Conservation (phyloP, 345 rosid species). For the Eucalyptus regnans region DNA sequence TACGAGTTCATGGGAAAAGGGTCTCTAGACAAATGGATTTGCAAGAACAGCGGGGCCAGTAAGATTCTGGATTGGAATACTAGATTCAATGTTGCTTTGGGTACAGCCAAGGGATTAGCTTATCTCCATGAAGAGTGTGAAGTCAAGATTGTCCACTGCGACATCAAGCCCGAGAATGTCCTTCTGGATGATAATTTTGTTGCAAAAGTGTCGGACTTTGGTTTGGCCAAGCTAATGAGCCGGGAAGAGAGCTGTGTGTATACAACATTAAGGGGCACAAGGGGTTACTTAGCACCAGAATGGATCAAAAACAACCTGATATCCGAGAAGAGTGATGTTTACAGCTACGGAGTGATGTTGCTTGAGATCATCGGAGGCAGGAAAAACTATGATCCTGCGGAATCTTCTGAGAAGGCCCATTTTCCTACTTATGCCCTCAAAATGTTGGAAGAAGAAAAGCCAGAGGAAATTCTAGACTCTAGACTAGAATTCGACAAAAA, state of each 20-base stretch:
- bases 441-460: constrained; percentile 26
- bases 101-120: constrained; percentile 29
- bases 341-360: constrained; percentile 34
- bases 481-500: constrained; percentile 4
- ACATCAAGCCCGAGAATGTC: constrained; percentile 32
- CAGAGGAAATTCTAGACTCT: constrained; percentile 18
- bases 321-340: constrained; percentile 38
- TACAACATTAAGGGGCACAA: constrained; percentile 34
- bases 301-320: constrained; percentile 35
- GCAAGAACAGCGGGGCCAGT: neutral
- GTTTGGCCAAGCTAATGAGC: constrained; percentile 33
- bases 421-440: constrained; percentile 29
- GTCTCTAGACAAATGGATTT: constrained; percentile 34
- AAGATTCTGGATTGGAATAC: constrained; percentile 21
- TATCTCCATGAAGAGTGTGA: constrained; percentile 40
- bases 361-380: constrained; percentile 43
- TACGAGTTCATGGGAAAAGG: constrained; percentile 41
- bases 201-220: constrained; percentile 37
- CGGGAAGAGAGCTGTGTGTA: constrained; percentile 25
- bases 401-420: constrained; percentile 13
- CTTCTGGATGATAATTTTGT: constrained; percentile 28
- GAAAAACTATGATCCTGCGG: constrained; percentile 12
- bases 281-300: constrained; percentile 50
- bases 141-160: constrained; percentile 27
- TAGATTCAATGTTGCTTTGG: constrained; percentile 16